A percentile compares a stretch with the other conserved stretches of the same genome.
Evolutionary conservation across 176 grass and related monocot species (phyloP).

Genomic region (Poa pratensis): DNA sequence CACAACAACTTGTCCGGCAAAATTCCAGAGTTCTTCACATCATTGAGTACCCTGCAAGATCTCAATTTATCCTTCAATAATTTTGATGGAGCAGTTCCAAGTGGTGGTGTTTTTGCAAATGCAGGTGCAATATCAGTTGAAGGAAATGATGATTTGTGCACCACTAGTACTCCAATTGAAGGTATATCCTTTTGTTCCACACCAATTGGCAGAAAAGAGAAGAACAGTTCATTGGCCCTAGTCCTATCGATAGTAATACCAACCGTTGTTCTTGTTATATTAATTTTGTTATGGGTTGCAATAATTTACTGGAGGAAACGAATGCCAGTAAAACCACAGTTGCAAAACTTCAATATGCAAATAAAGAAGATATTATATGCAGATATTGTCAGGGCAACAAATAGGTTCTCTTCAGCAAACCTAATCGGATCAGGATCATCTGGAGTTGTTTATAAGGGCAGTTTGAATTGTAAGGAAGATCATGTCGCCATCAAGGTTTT

Average conservation of each 20-base stretch:
- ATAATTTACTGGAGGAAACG: background rate
- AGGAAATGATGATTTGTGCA: conserved; percentile 56
- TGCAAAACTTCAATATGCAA: background rate
- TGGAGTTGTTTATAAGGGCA: conserved; percentile 54
- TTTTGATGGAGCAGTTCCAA: conserved; percentile 54
- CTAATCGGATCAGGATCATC: conserved; percentile 45
- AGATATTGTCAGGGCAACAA: conserved; percentile 44
- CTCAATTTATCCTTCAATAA: conserved; percentile 75
- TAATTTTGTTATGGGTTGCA: background rate
- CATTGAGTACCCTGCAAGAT: background rate
- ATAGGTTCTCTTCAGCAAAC: conserved; percentile 51
- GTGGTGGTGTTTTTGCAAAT: conserved; percentile 30
- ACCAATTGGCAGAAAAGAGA: background rate
- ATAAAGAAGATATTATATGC: conserved; percentile 32
- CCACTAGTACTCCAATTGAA: background rate
- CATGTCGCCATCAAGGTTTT: conserved; percentile 45
- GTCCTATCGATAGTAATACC: conserved; percentile 19
- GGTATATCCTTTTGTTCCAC: conserved; percentile 35
- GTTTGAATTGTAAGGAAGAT: background rate
- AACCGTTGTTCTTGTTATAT: background rate
- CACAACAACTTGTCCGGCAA: conserved; percentile 52
- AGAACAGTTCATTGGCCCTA: background rate
- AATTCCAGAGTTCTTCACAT: conserved; percentile 51
- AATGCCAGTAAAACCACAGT: background rate
- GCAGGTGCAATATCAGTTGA: background rate